phyloP scores from a whole-genome alignment of 2,329 filamentous ascomycete species.

The Cercospora sesami region DNA sequence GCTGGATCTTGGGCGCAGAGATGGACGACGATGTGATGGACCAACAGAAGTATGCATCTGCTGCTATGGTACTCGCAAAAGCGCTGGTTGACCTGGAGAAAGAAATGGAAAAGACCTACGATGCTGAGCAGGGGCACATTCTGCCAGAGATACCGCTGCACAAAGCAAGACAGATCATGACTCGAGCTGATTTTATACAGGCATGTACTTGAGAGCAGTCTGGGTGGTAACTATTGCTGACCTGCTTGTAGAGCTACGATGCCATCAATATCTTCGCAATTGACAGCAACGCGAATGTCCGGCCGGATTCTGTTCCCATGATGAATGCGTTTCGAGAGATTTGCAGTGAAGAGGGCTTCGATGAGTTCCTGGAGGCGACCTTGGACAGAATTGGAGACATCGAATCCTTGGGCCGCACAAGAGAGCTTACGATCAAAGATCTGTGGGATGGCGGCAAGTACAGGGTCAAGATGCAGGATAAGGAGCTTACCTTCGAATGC shows the following conservation, averaged over 20 bases:
- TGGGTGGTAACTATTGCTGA: not conserved
- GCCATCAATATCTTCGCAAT: conserved; percentile 95
- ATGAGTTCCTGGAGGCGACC: conserved; percentile 77
- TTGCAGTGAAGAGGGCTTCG: conserved; percentile 73
- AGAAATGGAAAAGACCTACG: conserved; percentile 62
- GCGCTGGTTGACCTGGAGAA: conserved; percentile 83
- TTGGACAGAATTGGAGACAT: conserved; percentile 86
- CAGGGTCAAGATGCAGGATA: conserved; percentile 56
- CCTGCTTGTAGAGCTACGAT: conserved; percentile 68
- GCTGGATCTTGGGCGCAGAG: conserved; percentile 71
- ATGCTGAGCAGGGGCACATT: conserved; percentile 67
- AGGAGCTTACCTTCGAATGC: conserved; percentile 51
- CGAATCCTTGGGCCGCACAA: conserved; percentile 88
- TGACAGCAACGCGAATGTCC: conserved; percentile 79
- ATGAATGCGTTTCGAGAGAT: conserved; percentile 87
- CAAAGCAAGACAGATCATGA: conserved; percentile 88
- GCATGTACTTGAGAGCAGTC: conserved; percentile 1
- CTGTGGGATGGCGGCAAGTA: conserved; percentile 83
- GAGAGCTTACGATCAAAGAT: conserved; percentile 93
- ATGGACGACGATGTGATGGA: conserved; percentile 99
- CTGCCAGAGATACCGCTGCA: conserved; percentile 80
- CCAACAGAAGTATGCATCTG: conserved; percentile 92
- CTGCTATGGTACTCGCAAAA: conserved; percentile 88
- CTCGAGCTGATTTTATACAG: conserved; percentile 83
- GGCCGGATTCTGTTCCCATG: conserved; percentile 95